These are phyloP conservation scores for Dentipellis fragilis DNA, from an alignment of 768 basidiomycete species.

Conservation along the genomic window DNA sequence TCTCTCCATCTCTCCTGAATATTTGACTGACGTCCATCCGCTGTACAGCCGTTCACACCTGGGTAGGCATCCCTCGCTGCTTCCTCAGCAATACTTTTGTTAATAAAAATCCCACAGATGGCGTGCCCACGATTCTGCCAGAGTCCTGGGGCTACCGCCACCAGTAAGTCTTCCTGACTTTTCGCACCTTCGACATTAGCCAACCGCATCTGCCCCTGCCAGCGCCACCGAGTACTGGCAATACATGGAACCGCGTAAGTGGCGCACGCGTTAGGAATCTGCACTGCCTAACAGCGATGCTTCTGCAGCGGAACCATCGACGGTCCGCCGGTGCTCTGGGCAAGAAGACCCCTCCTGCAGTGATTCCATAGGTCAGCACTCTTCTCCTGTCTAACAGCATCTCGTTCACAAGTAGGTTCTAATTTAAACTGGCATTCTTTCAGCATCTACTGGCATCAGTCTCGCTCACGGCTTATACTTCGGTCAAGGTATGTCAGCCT, in stretches of 20 bases:
- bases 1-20: background rate
- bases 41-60: conserved; percentile 31
- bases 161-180: conserved; percentile 20
- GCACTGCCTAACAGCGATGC: background rate
- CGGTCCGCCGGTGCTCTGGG: conserved; percentile 31
- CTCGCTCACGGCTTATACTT: conserved; percentile 37
- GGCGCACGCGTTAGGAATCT: background rate
- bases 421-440: background rate
- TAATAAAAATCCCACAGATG: conserved; percentile 24
- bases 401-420: background rate
- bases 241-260: conserved; percentile 29
- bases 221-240: conserved; percentile 39
- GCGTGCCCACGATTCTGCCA: conserved; percentile 42
- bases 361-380: conserved; percentile 31
- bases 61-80: conserved; percentile 21
- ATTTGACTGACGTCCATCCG: background rate
- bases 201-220: conserved; percentile 10
- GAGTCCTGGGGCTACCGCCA: conserved; percentile 36
- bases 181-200: background rate
- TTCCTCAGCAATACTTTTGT: background rate
- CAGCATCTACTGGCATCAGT: conserved; percentile 39
- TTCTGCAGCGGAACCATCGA: conserved; percentile 20
- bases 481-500: conserved; percentile 28
- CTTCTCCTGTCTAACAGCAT: background rate
- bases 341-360: conserved; percentile 41